Base-by-base conservation (phyloP, 352 stramenopile species). In the Phytopythium delawarense region DNA sequence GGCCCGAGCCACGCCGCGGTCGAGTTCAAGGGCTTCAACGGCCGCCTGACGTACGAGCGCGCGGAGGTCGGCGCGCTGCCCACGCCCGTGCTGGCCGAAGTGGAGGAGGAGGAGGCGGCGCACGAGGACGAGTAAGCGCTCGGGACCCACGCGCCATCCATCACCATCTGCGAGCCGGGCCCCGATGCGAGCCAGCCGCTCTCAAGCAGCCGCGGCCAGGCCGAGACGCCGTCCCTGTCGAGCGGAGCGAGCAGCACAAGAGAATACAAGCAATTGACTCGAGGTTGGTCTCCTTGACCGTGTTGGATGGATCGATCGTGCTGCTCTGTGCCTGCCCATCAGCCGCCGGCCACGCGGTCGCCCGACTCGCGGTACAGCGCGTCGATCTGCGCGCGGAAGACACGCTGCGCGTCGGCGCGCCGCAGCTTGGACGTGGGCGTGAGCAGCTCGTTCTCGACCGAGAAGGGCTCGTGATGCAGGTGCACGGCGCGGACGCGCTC, bases 361-460 rank as follows among this genome's bases (percentile, higher is more conserved):
- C 79, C 77, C 11, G 79, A 87, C 45, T 77, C 67, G 46, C 69
- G 60, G 62, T 91, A 94, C 61, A 94, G 76, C 65, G 80, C 70
- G 21, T 88, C 71, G 61, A 94, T 84, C 59, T 92, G 76, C 45
- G 58, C 77, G 58, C 89, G 79, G 60, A 92, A 91, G 44, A 59
- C 57, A 48, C 72, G 76, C 57, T 89, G 75, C 28, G 77, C 79
- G 40, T 91, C 81, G 15, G 55, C 68, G 16, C 96, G 80, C 64
- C 98, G 98, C 60, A 99, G 80, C 69, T 99, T 99, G 76, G 98
- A 98, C 3, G 96, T 98, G 11, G 96, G 96, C n/a, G 96, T 99
- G 28, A 98, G 70, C 49, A 99, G 78, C 57, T 87, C 93, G 77
- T 98, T 98, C 21, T 98, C 92, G 25, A 97, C 81, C 1, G 82